Percentiles rank a stretch among this genome's conserved stretches.
Evolutionary conservation across 192 early-diverging fungal genomes (phyloP).

Genomic region (Coemansia sp.): DNA sequence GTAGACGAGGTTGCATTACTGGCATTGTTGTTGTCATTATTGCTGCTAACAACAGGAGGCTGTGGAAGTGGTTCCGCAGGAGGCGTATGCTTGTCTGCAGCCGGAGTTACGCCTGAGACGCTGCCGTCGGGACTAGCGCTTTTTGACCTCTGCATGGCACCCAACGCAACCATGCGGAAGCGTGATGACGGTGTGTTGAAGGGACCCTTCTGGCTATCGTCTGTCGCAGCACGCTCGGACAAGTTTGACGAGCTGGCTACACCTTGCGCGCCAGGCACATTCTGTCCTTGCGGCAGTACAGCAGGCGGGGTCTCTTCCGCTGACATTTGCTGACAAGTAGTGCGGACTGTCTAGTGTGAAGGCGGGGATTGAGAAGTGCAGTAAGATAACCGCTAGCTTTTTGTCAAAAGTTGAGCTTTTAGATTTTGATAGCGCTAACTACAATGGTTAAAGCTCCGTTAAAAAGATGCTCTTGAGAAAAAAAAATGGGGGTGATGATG

Average conservation of each 20-base stretch:
- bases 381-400: too few species aligned
- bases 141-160: conserved; percentile 24
- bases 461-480: neutral
- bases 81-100: neutral
- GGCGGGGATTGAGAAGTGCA: too few species aligned
- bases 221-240: conserved; percentile 1
- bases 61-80: conserved; percentile 10
- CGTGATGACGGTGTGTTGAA: conserved; percentile 22
- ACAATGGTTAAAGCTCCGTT: neutral
- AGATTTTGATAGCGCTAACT: neutral
- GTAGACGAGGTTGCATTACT: neutral
- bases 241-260: neutral
- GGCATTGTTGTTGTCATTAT: neutral
- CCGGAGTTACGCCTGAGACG: neutral
- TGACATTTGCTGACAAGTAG: neutral
- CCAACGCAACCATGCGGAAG: conserved; percentile 29
- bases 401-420: neutral
- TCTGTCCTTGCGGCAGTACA: neutral
- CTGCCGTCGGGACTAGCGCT: conserved; percentile 10
- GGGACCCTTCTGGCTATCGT: neutral
- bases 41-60: neutral
- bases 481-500: neutral
- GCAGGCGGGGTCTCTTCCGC: neutral
- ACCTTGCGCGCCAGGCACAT: conserved; percentile 4
- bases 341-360: neutral